Percentiles rank a stretch among this genome's conserved stretches.
phyloP scores from a whole-genome alignment of 139 green algal genomes.

The Yamagishiella unicocca region DNA sequence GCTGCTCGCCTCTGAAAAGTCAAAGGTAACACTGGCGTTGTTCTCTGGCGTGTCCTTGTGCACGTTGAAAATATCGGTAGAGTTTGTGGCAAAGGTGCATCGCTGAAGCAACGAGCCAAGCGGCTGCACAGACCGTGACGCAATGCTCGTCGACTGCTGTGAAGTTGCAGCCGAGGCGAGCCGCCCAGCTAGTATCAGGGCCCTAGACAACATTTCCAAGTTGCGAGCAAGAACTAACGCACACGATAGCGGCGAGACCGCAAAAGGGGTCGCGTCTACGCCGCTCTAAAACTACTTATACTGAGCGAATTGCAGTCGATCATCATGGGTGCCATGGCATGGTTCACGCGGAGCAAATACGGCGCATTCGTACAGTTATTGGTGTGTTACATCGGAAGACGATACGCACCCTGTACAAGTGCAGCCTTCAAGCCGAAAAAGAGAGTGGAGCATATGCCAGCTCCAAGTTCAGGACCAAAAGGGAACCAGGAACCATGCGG shows the following conservation, averaged over 20 bases:
- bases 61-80: constrained; percentile 91
- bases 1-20: constrained; percentile 80
- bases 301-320: too few relatives aligned
- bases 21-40: constrained; percentile 86
- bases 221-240: not conserved
- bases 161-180: constrained; percentile 1
- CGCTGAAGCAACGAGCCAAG: constrained; percentile 27
- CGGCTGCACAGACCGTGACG: constrained; percentile 6
- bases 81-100: constrained; percentile 87
- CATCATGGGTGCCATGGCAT: too few relatives aligned
- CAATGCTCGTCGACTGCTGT: not conserved
- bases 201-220: constrained; percentile 38
- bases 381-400: too few relatives aligned
- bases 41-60: constrained; percentile 86
- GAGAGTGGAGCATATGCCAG: too few relatives aligned
- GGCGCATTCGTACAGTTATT: too few relatives aligned
- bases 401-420: too few relatives aligned
- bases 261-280: not conserved
- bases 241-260: not conserved
- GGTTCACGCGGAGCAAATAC: too few relatives aligned
- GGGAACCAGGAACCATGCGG: too few relatives aligned
- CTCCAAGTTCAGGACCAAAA: too few relatives aligned
- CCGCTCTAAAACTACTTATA: too few relatives aligned
- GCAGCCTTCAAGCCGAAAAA: too few relatives aligned
- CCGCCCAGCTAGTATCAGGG: constrained; percentile 37